Evolutionary conservation across 371 early-diverging fungal species (phyloP), one percentile per base, ranked within the genome.

Genomic region (Lichtheimia ramosa): DNA sequence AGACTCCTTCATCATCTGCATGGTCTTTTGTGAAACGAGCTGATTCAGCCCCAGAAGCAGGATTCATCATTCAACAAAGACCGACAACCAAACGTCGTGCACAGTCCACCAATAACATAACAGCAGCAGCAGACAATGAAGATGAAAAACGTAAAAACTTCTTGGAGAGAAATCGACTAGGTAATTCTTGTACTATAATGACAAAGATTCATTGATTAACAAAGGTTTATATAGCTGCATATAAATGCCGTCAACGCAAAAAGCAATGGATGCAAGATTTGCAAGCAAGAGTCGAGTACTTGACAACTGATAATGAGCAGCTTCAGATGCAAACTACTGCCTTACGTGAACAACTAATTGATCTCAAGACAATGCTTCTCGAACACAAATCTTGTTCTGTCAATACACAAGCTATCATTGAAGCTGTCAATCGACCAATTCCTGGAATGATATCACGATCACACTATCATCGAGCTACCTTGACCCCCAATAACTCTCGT

Each of bases 91-190:
- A 54, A 46, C 56, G 62, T 2, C 23, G 51, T 7, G 8, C 62
- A 20, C 51, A 54, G 18, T 49, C 50, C 21, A 39, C 16, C 4
- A 52, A n/a, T n/a, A n/a, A n/a, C n/a, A n/a, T n/a, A n/a, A n/a
- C n/a, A n/a, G n/a, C 53, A 24, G 24, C 27, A 23, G 15, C 12
- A 39, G 40, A 49, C 21, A 77, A 82, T 25, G 83, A 78, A 16
- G 86, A 88, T 54, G 90, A 88, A 50, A 91, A 89, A 59, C 78
- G 92, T 54, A 77, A 77, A 62, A 90, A 83, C 71, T 91, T 93
- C 71, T 77, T 92, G 71, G 94, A 92, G 69, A 77, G 92, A 59
- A 92, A 92, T 70, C 83, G 92, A 59, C 84, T 86, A 74, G 91
- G 91, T 89, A 34, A 34, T 34, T 10, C 10, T 34, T 34, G 6